These are phyloP conservation scores for Zygnema circumcarinatum DNA, from an alignment of 139 green algal genomes.

Conservation along the genomic window DNA sequence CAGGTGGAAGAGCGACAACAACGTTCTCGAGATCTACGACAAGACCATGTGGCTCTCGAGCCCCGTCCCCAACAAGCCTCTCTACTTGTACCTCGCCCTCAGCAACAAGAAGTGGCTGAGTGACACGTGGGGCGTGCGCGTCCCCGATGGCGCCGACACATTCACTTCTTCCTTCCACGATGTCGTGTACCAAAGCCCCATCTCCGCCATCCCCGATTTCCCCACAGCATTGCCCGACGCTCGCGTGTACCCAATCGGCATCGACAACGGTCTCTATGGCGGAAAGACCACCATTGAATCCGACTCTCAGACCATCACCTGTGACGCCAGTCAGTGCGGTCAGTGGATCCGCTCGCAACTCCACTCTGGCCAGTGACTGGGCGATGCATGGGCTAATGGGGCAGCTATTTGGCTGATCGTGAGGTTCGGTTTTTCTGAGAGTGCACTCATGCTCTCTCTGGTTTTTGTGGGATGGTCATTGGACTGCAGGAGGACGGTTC, in stretches of 20 bases:
- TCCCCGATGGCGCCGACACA: not conserved
- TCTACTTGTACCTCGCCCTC: not conserved
- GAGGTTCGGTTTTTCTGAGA: not conserved
- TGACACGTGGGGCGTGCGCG: not conserved
- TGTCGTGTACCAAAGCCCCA: not conserved
- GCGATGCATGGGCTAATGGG: not conserved
- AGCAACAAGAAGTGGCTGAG: not conserved
- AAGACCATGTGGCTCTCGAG: not conserved
- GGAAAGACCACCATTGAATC: not conserved
- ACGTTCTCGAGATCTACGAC: not conserved
- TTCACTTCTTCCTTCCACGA: not conserved
- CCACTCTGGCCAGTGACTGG: no score
- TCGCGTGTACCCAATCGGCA: not conserved
- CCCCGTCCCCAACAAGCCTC: not conserved
- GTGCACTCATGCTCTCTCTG: not conserved
- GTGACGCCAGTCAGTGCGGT: not conserved
- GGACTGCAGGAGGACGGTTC: slow-evolving; percentile 20
- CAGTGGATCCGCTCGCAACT: no score
- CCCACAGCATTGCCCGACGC: not conserved
- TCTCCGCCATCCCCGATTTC: not conserved
- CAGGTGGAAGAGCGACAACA: not conserved
- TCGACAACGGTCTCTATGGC: not conserved
- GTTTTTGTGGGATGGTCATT: not conserved
- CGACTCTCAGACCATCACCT: not conserved
- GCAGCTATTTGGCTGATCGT: not conserved